These are phyloP conservation scores for Gamsiella multidivaricata DNA, from an alignment of 192 early-diverging fungal species.

Conservation along the genomic window DNA sequence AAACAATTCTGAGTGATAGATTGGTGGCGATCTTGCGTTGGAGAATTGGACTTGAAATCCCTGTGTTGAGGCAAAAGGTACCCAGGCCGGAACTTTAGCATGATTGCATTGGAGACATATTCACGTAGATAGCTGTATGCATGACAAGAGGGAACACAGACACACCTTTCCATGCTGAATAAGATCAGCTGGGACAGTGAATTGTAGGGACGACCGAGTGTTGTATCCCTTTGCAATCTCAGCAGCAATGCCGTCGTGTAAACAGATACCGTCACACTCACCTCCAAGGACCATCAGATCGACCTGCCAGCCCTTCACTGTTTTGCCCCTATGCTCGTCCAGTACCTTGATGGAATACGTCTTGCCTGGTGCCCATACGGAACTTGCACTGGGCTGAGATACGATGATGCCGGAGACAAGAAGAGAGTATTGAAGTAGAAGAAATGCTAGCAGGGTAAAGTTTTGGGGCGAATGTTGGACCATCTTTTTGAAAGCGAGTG, in stretches of 20 bases:
- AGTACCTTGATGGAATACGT: slow-evolving; percentile 20
- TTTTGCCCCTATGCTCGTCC: slow-evolving; percentile 6
- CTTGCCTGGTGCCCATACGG: slow-evolving; percentile 16
- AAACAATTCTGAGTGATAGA: slow-evolving; percentile 32
- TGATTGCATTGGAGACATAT: too few species aligned
- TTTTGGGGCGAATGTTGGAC: background rate
- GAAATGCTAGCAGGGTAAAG: background rate
- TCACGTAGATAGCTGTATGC: too few species aligned
- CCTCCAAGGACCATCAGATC: slow-evolving; percentile 26
- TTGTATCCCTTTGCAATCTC: slow-evolving; percentile 8
- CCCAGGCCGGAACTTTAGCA: too few species aligned
- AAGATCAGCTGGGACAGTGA: slow-evolving; percentile 26
- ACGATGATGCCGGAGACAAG: slow-evolving; percentile 9
- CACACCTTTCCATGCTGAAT: slow-evolving; percentile 36
- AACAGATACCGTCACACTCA: slow-evolving; percentile 21
- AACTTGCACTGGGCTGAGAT: slow-evolving; percentile 4
- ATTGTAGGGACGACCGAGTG: slow-evolving; percentile 3
- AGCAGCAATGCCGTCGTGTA: slow-evolving; percentile 25
- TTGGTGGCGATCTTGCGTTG: slow-evolving; percentile 6
- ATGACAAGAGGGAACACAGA: too few species aligned
- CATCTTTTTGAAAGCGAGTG: background rate
- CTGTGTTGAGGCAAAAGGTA: background rate
- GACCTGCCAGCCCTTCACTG: slow-evolving; percentile 20
- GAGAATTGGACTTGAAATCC: slow-evolving; percentile 36
- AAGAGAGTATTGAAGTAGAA: background rate